Base-by-base conservation (phyloP, 371 early-diverging fungal genomes). In the Lichtheimia ornata region DNA sequence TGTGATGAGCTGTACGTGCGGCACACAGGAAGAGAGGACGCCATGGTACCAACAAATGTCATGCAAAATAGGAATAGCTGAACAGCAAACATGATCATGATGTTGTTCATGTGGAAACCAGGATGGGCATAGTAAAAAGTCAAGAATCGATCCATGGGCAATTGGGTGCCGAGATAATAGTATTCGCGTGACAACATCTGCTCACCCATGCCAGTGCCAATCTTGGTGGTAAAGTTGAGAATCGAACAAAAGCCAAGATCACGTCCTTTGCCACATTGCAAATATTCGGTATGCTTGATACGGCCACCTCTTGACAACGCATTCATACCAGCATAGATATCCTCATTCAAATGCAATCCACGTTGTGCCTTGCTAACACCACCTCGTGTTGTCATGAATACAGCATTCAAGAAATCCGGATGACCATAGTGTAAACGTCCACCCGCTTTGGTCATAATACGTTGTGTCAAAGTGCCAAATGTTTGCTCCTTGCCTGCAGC, bases 281-380 rank as follows among this genome's bases (percentile, higher is more conserved):
- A 84, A 73, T 94, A 95, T 73, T 95, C 96, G 4, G 91, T 86
- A 70, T 94, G 95, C 67, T 91, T 94, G 80, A 94, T 94, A n/a
- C 89, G 77, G 0, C 94, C 94, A 49, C 95, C 95, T 11, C 95
- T 82, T 53, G 80, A 76, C 53, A 93, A 78, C 13, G 94, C 93
- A 62, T 85, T 93, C 92, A 95, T 94, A 50, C 96, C 95, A 14
- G 94, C 94, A 67, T 90, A 94, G 59, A 95, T 94, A 72, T 95
- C 96, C 71, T 95, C 96, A 66, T 94, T 95, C 50, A 95, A 81
- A 69, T 93, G 93, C 43, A 95, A 77, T 11, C 94, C 94, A 63
- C 92, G 91, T 63, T 94, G 95, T 15, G 92, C 96, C 73, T 95
- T 95, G 56, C 91, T 88, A 20, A 94, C 88, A 41, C 88, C 94